phyloP scores from a whole-genome alignment of 2,329 filamentous ascomycete genomes.

The Curvularia lunata region DNA sequence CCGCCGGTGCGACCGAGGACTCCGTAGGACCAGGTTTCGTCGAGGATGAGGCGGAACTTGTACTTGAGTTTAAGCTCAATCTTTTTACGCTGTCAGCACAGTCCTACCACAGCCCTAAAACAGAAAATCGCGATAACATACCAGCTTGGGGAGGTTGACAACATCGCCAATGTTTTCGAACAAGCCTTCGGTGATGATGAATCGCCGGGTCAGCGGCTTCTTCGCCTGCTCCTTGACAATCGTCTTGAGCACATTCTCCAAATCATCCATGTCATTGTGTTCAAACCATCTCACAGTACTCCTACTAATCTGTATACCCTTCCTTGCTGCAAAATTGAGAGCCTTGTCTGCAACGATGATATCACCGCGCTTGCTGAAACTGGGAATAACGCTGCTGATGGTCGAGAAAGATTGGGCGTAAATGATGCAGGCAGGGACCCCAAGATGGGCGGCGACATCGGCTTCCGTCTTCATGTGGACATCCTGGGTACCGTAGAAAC shows the following conservation, averaged over 20 bases:
- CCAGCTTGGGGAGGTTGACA: slow-evolving; percentile 82
- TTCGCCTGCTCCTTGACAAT: slow-evolving; percentile 86
- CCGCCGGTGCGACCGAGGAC: slow-evolving; percentile 89
- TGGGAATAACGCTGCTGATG: slow-evolving; percentile 94
- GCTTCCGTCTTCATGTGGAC: slow-evolving; percentile 97
- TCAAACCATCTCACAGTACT: slow-evolving; percentile 94
- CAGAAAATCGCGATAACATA: slow-evolving; percentile 51
- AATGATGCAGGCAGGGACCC: slow-evolving; percentile 87
- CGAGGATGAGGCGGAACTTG: slow-evolving; percentile 96
- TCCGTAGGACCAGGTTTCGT: slow-evolving; percentile 97
- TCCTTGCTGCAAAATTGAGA: slow-evolving; percentile 91
- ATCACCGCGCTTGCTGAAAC: slow-evolving; percentile 95
- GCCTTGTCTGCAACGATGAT: slow-evolving; percentile 95
- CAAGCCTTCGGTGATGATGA: slow-evolving; percentile 93
- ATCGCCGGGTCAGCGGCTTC: slow-evolving; percentile 87
- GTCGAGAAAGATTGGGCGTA: slow-evolving; percentile 97
- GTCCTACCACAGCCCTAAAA: background rate
- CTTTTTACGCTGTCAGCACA: slow-evolving; percentile 50
- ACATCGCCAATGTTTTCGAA: slow-evolving; percentile 91
- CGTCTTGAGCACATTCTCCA: slow-evolving; percentile 83
- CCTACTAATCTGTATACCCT: slow-evolving; percentile 89
- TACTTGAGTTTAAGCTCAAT: slow-evolving; percentile 93
- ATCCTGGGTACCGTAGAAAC: slow-evolving; percentile 98
- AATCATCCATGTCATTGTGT: slow-evolving; percentile 93
- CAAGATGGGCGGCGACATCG: slow-evolving; percentile 88